Conservation (phyloP, 2,329 filamentous ascomycete genomes). For the Coniochaeta ligniaria region DNA sequence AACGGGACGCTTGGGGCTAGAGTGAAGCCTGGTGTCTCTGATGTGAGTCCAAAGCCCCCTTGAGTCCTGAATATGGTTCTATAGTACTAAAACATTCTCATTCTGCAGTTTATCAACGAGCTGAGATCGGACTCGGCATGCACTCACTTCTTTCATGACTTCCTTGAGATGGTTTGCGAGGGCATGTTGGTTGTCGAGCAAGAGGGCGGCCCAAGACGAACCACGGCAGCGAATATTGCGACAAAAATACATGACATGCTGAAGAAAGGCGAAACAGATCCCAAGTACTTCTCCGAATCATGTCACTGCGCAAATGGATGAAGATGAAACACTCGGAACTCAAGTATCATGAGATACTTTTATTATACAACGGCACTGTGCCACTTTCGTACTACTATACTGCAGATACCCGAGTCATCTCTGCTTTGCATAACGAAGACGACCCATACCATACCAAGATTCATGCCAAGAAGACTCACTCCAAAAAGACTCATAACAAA, state of each 20-base stretch:
- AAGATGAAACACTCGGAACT: neutral
- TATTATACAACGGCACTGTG: too few species aligned
- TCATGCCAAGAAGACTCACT: too few species aligned
- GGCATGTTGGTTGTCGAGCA: neutral
- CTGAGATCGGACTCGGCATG: neutral
- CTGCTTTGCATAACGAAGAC: too few species aligned
- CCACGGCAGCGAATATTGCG: neutral
- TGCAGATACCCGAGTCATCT: too few species aligned
- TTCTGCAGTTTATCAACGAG: neutral
- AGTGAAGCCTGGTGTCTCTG: neutral
- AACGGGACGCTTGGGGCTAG: neutral
- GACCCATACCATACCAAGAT: too few species aligned
- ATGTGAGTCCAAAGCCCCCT: neutral
- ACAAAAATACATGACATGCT: neutral
- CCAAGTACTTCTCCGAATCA: neutral
- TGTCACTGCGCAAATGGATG: neutral
- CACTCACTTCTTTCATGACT: neutral
- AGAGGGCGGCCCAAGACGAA: neutral
- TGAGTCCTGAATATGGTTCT: neutral
- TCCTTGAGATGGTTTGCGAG: neutral
- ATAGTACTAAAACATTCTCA: neutral
- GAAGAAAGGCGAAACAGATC: neutral
- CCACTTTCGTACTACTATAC: too few species aligned
- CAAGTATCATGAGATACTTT: too few species aligned
- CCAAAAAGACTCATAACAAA: too few species aligned